phyloP scores from a whole-genome alignment of 2,329 filamentous ascomycete species.

The Exophiala sp. region DNA sequence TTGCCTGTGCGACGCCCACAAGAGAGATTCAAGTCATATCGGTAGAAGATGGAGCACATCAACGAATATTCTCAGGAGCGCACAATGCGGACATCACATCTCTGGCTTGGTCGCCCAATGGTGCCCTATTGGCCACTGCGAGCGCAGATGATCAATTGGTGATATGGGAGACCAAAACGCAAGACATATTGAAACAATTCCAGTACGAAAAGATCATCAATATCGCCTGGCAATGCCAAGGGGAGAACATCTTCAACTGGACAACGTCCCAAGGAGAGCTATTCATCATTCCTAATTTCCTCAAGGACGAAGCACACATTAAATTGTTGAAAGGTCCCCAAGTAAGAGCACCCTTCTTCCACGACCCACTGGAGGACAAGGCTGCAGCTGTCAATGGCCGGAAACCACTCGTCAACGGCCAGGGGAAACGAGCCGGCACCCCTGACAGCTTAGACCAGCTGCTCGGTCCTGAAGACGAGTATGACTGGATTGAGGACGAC shows the following conservation, averaged over 20 bases:
- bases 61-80: constrained; percentile 72
- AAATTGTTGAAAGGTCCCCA: constrained; percentile 55
- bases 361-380: constrained; percentile 70
- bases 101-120: constrained; percentile 90
- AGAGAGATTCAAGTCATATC: constrained; percentile 83
- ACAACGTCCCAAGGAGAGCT: constrained; percentile 90
- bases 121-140: constrained; percentile 71
- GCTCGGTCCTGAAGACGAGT: constrained; percentile 62
- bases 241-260: constrained; percentile 82
- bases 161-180: constrained; percentile 87
- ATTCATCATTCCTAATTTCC: constrained; percentile 76
- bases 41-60: constrained; percentile 83
- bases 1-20: constrained; percentile 78
- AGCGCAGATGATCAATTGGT: constrained; percentile 49
- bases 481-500: constrained; percentile 90
- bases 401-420: constrained; percentile 54
- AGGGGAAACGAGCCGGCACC: constrained; percentile 54
- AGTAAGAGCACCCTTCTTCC: constrained; percentile 69
- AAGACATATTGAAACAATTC: constrained; percentile 72
- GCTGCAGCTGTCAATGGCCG: constrained; percentile 57
- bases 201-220: constrained; percentile 82
- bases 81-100: constrained; percentile 84
- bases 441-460: constrained; percentile 79
- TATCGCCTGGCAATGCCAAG: constrained; percentile 79
- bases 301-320: constrained; percentile 55